Evolutionary conservation across 371 early-diverging fungal species (phyloP), one percentile per base, ranked within the genome.

Genomic region (Rhizopus sp.): DNA sequence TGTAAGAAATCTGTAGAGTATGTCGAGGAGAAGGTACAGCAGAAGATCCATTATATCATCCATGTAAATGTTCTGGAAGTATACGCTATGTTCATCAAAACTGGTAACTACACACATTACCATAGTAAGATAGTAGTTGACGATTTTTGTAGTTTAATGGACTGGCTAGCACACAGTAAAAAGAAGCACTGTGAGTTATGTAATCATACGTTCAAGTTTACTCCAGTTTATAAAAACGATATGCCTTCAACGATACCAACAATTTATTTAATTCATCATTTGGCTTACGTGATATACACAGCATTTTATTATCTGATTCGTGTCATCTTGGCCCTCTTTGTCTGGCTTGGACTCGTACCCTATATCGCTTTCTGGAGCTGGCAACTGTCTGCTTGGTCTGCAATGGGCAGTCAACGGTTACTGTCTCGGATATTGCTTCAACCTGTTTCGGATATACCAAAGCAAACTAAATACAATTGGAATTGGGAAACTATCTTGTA

Each of bases 41-140:
- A 3, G 88, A 91, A 7, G 82, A 91, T 42, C 95, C 94, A 17
- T 78, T 96, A 37, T 94, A 85, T 69, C 81, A 92, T 66, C 96
- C 96, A 3, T 96, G 96, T 72, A 90, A 90, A 73, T 96, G 96
- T 77, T 87, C 93, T 7, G 96, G 96, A 15, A 91, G 91, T 66
- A 96, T 96, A 74, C 84, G 84, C 47, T 89, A 80, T 80, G 91
- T 96, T 12, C 95, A 96, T 66, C 92, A 95, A 69, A 84, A 85
- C 54, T 94, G 94, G 88, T 87, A 82, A 58, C 9, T 13, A 41
- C 15, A 52, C 13, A 37, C 50, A 35, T 23, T 2, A 5, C 23
- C 35, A 50, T 50, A 15, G 3, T 35, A 15, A n/a, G n/a, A 35
- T 16, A 33, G 32, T 8, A 17, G 7, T 2, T 17, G 6, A 32